Percentiles rank a stretch among this genome's conserved stretches.
These are phyloP conservation scores for Eragrostis nindensis DNA, from an alignment of 176 grass and related monocot species.

Conservation along the genomic window DNA sequence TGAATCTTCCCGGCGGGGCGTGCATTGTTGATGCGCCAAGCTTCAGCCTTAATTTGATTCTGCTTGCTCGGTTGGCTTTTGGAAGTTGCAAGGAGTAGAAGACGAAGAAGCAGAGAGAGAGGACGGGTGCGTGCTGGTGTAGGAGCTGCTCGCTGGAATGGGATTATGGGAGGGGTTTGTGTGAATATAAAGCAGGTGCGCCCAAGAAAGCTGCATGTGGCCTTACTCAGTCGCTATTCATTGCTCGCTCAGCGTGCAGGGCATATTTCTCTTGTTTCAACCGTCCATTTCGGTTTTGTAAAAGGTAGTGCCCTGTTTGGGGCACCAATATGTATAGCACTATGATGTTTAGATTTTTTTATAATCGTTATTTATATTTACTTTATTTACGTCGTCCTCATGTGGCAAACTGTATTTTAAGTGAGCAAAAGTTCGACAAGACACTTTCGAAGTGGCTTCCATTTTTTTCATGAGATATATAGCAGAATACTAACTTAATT, in stretches of 20 bases:
- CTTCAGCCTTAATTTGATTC: too few relatives aligned
- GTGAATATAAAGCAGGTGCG: slow-evolving; percentile 43
- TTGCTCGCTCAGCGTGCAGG: slow-evolving; percentile 10
- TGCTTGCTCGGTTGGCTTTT: slow-evolving; percentile 10
- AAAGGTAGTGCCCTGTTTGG: not conserved
- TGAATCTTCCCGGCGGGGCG: slow-evolving; percentile 44
- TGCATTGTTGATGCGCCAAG: slow-evolving; percentile 35
- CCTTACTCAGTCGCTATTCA: slow-evolving; percentile 37
- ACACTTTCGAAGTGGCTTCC: not conserved
- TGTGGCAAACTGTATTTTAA: not conserved
- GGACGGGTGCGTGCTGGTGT: slow-evolving; percentile 15
- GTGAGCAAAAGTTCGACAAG: not conserved
- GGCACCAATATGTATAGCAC: not conserved
- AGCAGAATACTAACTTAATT: not conserved
- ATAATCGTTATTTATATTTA: too few relatives aligned
- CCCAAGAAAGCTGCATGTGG: slow-evolving; percentile 46
- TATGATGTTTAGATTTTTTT: not conserved
- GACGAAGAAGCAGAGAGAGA: not conserved
- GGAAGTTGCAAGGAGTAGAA: not conserved
- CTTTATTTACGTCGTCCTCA: not conserved
- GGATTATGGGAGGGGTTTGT: slow-evolving; percentile 43
- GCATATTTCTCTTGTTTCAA: slow-evolving; percentile 31
- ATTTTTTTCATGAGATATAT: not conserved
- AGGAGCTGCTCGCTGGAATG: not conserved
- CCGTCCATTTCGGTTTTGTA: slow-evolving; percentile 42